A percentile compares a stretch with the other conserved stretches of the same genome.
Evolutionary conservation across 2,329 filamentous ascomycete species (phyloP).

Genomic region (Pseudogymnoascus destructans): DNA sequence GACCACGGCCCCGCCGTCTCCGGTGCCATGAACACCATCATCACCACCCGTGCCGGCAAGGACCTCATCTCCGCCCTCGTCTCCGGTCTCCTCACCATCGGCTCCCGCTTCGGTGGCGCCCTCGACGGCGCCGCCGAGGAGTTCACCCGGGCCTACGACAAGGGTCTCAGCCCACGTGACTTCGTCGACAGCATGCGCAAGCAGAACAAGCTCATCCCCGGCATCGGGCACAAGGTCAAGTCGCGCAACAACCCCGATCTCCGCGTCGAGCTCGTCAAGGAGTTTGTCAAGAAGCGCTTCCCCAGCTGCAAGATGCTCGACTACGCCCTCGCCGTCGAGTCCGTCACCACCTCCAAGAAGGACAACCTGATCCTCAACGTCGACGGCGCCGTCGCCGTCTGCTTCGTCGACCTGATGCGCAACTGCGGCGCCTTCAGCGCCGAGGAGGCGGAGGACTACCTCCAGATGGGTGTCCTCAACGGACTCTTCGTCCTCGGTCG

Average conservation of each 20-base stretch:
- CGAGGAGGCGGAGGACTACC: slow-evolving; percentile 97
- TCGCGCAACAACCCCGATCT: slow-evolving; percentile 99
- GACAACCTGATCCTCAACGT: slow-evolving; percentile 99
- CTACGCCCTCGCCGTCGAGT: slow-evolving; percentile 95
- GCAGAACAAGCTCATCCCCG: slow-evolving; percentile 99
- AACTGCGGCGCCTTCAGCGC: slow-evolving; percentile 94
- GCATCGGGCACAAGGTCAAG: slow-evolving; percentile 99
- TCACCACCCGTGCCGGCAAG: slow-evolving; percentile 98
- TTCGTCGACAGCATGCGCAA: slow-evolving; percentile 99
- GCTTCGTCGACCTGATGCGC: slow-evolving; percentile 94
- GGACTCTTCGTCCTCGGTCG: slow-evolving; percentile 97
- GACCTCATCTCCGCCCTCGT: slow-evolving; percentile 93
- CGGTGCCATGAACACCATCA: slow-evolving; percentile 99
- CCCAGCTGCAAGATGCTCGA: slow-evolving; percentile 96
- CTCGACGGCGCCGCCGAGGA: slow-evolving; percentile 96
- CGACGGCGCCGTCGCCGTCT: slow-evolving; percentile 93
- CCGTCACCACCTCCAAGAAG: slow-evolving; percentile 98
- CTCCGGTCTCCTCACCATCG: slow-evolving; percentile 93
- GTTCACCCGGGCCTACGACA: slow-evolving; percentile 96
- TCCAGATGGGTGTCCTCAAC: slow-evolving; percentile 98
- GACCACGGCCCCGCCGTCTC: slow-evolving; percentile 98
- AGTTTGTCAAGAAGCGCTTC: slow-evolving; percentile 97
- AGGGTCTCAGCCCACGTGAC: slow-evolving; percentile 94
- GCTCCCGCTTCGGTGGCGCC: slow-evolving; percentile 95
- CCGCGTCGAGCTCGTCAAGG: slow-evolving; percentile 98